Percentiles rank a stretch among this genome's conserved stretches.
Conservation (phyloP, 805 yeast genomes). For the Wickerhamiella dianesei region DNA sequence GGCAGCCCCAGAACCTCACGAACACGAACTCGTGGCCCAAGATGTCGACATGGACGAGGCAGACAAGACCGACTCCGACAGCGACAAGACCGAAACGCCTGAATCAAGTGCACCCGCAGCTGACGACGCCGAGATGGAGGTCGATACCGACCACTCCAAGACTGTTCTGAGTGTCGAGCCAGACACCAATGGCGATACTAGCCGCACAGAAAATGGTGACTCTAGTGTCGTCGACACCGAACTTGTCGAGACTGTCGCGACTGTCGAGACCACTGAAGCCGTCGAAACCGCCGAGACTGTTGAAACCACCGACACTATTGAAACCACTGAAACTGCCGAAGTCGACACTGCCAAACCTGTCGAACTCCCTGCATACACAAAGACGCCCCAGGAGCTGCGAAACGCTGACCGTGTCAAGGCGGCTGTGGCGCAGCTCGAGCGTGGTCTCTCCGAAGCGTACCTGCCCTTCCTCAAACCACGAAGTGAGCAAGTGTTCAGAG, state of each 20-base stretch:
- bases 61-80: not conserved
- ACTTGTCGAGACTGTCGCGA: too few relatives aligned
- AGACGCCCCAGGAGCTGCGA: not conserved
- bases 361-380: not conserved
- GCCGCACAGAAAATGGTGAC: too few relatives aligned
- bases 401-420: not conserved
- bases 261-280: too few relatives aligned
- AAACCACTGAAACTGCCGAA: not conserved
- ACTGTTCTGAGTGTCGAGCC: not conserved
- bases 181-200: not conserved
- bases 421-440: not conserved
- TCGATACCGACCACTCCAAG: not conserved
- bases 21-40: not conserved
- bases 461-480: not conserved
- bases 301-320: too few relatives aligned
- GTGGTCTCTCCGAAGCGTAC: not conserved
- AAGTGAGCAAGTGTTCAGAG: not conserved
- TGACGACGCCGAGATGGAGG: not conserved
- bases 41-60: not conserved
- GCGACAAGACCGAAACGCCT: not conserved
- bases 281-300: too few relatives aligned
- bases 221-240: too few relatives aligned
- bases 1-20: not conserved
- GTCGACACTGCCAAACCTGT: not conserved
- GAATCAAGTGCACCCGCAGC: not conserved